Conservation (phyloP, 306 rosid species). For the Rosa rugosa region DNA sequence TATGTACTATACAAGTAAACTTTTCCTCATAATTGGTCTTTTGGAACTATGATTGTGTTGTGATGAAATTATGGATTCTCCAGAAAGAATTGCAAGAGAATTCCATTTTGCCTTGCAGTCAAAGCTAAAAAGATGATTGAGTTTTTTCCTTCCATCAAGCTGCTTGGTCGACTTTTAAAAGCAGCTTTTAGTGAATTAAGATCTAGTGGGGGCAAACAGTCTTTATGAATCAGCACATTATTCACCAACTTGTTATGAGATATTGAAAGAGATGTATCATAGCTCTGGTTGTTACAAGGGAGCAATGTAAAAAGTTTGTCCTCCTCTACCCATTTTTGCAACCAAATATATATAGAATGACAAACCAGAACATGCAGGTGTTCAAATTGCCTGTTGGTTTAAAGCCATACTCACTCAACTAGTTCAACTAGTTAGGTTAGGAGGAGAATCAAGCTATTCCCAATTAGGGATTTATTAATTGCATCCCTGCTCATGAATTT, state of each 20-base stretch:
- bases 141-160: not conserved
- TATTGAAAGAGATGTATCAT: constrained; percentile 30
- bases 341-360: not conserved
- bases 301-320: constrained; percentile 21
- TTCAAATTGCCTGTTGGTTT: not conserved
- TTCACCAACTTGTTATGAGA: constrained; percentile 25
- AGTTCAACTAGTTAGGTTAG: not conserved
- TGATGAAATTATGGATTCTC: not conserved
- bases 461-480: not conserved
- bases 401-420: not conserved
- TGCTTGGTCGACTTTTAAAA: not conserved
- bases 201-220: constrained; percentile 10
- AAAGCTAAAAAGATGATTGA: constrained; percentile 2
- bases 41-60: not conserved
- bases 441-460: not conserved
- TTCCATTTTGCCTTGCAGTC: not conserved
- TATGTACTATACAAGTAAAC: not conserved
- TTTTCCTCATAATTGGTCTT: not conserved
- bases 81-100: not conserved
- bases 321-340: not conserved
- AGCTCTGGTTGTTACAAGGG: constrained; percentile 22
- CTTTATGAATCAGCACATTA: constrained; percentile 17
- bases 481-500: not conserved
- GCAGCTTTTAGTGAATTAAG: constrained; percentile 8
- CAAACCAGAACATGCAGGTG: not conserved